Base-by-base conservation (phyloP, 192 early-diverging fungal genomes). In the Backusella mclennaniae region DNA sequence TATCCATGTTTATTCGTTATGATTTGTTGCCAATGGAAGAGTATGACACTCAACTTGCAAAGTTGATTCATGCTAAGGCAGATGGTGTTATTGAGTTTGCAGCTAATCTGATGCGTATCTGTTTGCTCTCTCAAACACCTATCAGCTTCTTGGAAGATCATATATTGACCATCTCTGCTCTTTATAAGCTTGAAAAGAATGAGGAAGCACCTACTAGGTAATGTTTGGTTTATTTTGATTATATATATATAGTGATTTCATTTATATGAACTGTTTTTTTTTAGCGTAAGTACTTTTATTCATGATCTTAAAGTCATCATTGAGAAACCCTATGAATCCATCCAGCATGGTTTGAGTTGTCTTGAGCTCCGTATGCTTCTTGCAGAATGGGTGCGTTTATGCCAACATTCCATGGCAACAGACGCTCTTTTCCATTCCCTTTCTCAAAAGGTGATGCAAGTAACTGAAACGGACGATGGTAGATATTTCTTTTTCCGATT, bases 401-500 rank as follows among this genome's bases (percentile, higher is more conserved):
- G 88, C 72, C 86, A 92, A 66, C 87, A 90, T 71, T 90, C 94
- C 2, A 83, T 87, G n/a, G 92, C 93, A 9, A 92, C 83, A 52
- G 93, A 93, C 59, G 89, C 92, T 67, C 79, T 87, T 17, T 90
- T 90, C 69, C 82, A 82, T n/a, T 80, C 84, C 12, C 93, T 90
- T 69, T 86, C 93, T 52, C 80, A 80, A 49, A 73, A 73, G 41
- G 78, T 80, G 6, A 63, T 75, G 41, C 39, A 75, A 49, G 42
- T 93, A 6, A 83, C 95, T 39, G 85, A 90, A 73, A 90, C 87
- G 31, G 91, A 94, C 17, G 88, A 91, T 52, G 90, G 92, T n/a
- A 92, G 91, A 6, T 93, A 94, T 4, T 83, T 94, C 74, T 99
- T 99, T 82, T 96, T 98, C 85, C 87, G 96, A 6, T 88, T 95